Evolutionary conservation across 371 early-diverging fungal species (phyloP).

Genomic region (Basidiobolus meristosporus): DNA sequence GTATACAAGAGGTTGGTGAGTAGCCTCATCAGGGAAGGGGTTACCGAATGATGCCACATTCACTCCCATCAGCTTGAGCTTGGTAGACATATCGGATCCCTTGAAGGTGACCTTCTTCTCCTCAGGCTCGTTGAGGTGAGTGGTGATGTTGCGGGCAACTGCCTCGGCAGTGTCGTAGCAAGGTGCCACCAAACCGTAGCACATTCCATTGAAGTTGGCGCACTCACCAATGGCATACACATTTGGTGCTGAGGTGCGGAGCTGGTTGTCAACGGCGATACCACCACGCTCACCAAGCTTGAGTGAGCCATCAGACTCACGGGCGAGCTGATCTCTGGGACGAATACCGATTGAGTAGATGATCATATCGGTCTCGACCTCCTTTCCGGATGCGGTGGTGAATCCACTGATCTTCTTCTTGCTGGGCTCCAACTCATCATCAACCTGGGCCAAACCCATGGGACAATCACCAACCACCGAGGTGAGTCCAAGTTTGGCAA

Average conservation of each 20-base stretch:
- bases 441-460: conserved; percentile 8
- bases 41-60: conserved; percentile 51
- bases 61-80: conserved; percentile 42
- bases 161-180: conserved; percentile 51
- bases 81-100: conserved; percentile 44
- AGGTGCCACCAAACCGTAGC: conserved; percentile 41
- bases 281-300: conserved; percentile 33
- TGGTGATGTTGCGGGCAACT: conserved; percentile 27
- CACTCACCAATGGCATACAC: conserved; percentile 48
- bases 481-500: conserved; percentile 23
- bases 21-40: conserved; percentile 23
- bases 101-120: too few relatives aligned
- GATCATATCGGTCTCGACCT: conserved; percentile 23
- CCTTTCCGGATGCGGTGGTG: background rate
- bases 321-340: conserved; percentile 30
- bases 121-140: conserved; percentile 5
- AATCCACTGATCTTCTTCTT: too few relatives aligned
- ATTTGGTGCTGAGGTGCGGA: conserved; percentile 19
- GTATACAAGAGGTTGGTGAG: conserved; percentile 18
- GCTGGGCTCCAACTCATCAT: conserved; percentile 3
- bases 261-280: conserved; percentile 20
- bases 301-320: conserved; percentile 10
- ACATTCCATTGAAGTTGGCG: conserved; percentile 19
- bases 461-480: conserved; percentile 15
- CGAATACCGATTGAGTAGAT: conserved; percentile 34